Evolutionary conservation across 2,329 filamentous ascomycete species (phyloP).

Genomic region (Hirsutella minnesotensis): DNA sequence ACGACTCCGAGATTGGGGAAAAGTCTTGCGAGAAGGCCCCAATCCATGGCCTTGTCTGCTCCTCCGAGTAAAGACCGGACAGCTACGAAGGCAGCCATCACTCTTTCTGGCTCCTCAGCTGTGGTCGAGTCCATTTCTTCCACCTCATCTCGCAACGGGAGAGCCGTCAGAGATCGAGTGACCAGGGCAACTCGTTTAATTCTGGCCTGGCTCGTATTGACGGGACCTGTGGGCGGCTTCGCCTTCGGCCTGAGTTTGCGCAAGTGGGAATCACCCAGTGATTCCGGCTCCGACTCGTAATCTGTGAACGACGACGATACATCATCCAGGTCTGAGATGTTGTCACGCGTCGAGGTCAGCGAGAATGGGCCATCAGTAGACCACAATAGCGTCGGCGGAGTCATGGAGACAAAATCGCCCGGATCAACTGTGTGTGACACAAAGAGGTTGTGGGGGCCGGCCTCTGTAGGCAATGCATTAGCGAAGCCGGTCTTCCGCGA

Average conservation of each 20-base stretch:
- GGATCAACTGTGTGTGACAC: constrained; percentile 12
- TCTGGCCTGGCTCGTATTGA: constrained; percentile 1
- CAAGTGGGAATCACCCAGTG: background rate
- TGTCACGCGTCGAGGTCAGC: background rate
- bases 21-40: constrained; percentile 43
- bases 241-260: background rate
- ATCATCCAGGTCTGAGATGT: background rate
- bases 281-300: background rate
- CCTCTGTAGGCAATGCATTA: constrained; percentile 9
- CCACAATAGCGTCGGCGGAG: constrained; percentile 10
- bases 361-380: constrained; percentile 14
- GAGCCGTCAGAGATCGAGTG: constrained; percentile 16
- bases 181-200: constrained; percentile 18
- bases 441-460: constrained; percentile 21
- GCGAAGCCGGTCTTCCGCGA: constrained; percentile 19
- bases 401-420: background rate
- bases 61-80: constrained; percentile 48
- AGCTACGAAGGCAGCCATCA: constrained; percentile 46
- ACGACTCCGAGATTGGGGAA: constrained; percentile 42
- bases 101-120: constrained; percentile 13
- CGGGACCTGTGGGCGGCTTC: background rate
- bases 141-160: constrained; percentile 3
- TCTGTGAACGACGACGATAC: constrained; percentile 5
- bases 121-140: constrained; percentile 2
- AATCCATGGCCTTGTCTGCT: constrained; percentile 46